Percentiles rank a stretch among this genome's conserved stretches.
phyloP scores from a whole-genome alignment of 2,329 filamentous ascomycete species.

The Lojkania enalia region DNA sequence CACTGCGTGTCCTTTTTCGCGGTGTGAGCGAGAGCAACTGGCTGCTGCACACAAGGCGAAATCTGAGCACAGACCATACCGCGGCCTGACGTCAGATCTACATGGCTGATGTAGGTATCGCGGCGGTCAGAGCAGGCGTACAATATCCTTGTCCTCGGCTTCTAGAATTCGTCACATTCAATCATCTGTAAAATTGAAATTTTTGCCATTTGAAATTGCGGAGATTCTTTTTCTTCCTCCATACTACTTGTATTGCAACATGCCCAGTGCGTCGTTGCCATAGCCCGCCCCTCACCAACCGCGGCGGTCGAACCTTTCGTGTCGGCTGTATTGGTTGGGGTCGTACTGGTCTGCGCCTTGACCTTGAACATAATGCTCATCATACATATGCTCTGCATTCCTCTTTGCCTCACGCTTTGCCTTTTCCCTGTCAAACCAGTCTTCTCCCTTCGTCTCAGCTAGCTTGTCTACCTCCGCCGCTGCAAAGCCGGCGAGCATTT shows the following conservation, averaged over 20 bases:
- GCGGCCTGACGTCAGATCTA: no score
- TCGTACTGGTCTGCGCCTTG: conserved; percentile 51
- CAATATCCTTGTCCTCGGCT: no score
- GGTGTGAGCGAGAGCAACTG: neutral
- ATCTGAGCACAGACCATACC: neutral
- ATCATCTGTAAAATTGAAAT: no score
- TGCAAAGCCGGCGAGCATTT: conserved; percentile 71
- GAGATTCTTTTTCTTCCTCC: no score
- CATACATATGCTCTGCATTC: conserved; percentile 52
- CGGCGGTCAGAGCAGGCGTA: no score
- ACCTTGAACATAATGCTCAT: conserved; percentile 51
- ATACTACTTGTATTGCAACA: no score
- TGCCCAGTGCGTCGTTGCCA: no score
- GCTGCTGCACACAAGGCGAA: neutral
- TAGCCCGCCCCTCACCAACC: no score
- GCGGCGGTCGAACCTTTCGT: conserved; percentile 31
- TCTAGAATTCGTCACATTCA: no score
- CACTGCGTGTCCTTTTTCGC: neutral
- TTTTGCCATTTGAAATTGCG: no score
- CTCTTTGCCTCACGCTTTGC: conserved; percentile 51
- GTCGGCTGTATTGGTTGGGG: conserved; percentile 47
- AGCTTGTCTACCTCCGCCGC: conserved; percentile 77
- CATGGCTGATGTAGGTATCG: no score
- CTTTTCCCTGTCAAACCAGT: conserved; percentile 54
- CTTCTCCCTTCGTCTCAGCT: conserved; percentile 59